phyloP scores from a whole-genome alignment of 2,329 filamentous ascomycete genomes.

The Fusarium burgessii region DNA sequence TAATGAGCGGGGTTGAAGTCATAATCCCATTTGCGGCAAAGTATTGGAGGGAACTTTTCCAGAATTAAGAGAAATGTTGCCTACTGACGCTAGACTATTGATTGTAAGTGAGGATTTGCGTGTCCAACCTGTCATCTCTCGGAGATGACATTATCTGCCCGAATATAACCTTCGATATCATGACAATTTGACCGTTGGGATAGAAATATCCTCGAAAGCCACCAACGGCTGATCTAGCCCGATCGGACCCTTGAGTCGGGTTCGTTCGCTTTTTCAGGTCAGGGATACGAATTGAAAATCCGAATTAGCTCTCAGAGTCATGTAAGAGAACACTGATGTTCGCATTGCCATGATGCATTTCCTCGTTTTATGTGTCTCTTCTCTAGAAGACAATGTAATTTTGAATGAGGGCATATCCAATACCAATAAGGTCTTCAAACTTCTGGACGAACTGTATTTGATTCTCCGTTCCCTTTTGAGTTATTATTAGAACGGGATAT shows the following conservation, averaged over 20 bases:
- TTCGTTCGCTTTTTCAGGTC: slow-evolving; percentile 5
- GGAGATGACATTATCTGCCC: slow-evolving; percentile 27
- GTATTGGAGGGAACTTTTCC: background rate
- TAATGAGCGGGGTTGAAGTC: slow-evolving; percentile 33
- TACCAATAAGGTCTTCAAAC: background rate
- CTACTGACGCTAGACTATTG: no score
- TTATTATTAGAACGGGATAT: slow-evolving; percentile 11
- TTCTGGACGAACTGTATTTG: background rate
- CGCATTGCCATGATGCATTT: background rate
- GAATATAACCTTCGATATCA: slow-evolving; percentile 5
- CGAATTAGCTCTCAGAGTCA: slow-evolving; percentile 3
- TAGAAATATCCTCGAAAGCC: background rate
- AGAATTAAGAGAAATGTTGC: background rate
- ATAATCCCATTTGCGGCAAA: slow-evolving; percentile 19
- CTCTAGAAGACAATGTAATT: background rate
- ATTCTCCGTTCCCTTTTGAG: background rate
- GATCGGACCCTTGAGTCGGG: slow-evolving; percentile 5
- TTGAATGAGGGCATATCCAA: background rate
- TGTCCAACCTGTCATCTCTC: background rate
- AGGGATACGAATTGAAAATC: slow-evolving; percentile 13
- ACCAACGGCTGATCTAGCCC: slow-evolving; percentile 15
- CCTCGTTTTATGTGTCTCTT: background rate
- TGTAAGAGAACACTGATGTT: background rate
- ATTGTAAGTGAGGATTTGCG: no score
- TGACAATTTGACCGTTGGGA: slow-evolving; percentile 1